Evolutionary conservation across 495 filamentous ascomycete genomes (phyloP), one percentile per base, ranked within the genome.

Genomic region (Aspergillus incahuasiensis): DNA sequence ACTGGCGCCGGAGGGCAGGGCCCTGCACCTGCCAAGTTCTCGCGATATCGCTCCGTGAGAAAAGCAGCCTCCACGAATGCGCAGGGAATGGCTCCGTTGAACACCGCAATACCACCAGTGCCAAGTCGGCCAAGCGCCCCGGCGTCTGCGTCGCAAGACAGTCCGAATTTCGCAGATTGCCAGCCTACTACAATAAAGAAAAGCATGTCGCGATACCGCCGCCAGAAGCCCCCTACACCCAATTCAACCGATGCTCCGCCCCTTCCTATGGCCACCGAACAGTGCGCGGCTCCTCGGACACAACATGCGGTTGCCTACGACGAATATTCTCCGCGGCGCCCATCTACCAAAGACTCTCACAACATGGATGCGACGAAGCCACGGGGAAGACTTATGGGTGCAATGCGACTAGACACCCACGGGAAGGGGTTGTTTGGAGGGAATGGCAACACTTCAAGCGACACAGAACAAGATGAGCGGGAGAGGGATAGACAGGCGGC

Each of bases 121-220:
- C 49, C 49, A 8, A 56, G 20, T n/a, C 35, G 38, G 16, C 48
- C 21, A 24, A 55, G 34, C 46, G 25, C 56, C 68, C 62, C 52
- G 19, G 50, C 11, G 19, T 24, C 51, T 40, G 34, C 30, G 42
- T 42, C 43, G 20, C 50, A 39, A 13, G 42, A 55, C 25, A 19
- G 11, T 28, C n/a, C 48, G 5, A 32, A 41, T 18, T 40, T 38
- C 24, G 24, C 35, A 5, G 49, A 25, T 15, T 39, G 16, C n/a
- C 34, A 54, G 9, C 44, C 24, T 15, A 62, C 71, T 34, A 70
- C 72, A 28, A 74, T 82, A 55, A 69, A 75, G 55, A 76, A 77
- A 47, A 83, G 80, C 64, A 82, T 82, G 76, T 82, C 81, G 61
- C 76, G 82, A 45, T 85, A 85, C 59, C 75, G 80, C 18, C 77